Evolutionary conservation across 2,329 filamentous ascomycete species (phyloP).

Genomic region (Pseudocercospora fuligena): DNA sequence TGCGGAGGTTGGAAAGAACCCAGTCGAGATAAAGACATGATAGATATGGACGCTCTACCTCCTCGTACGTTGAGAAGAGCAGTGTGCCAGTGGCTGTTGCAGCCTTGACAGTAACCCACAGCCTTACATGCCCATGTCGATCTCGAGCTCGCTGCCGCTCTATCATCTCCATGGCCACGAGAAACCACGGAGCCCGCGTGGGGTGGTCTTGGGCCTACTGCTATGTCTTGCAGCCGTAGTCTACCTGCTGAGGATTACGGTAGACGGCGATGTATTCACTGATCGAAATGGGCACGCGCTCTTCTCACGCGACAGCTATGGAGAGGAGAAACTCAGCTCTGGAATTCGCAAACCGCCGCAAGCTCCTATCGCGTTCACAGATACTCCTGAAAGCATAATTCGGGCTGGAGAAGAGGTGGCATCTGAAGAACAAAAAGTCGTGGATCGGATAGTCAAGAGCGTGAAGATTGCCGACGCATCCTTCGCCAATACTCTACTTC

Average conservation of each 20-base stretch:
- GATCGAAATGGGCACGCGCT: neutral
- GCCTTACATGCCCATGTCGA: neutral
- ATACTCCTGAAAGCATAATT: neutral
- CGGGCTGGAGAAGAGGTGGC: neutral
- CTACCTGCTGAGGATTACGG: neutral
- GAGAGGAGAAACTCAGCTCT: neutral
- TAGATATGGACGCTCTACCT: neutral
- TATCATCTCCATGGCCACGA: neutral
- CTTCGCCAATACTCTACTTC: slow-evolving; percentile 6
- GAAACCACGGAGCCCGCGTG: neutral
- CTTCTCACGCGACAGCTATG: neutral
- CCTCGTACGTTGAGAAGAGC: neutral
- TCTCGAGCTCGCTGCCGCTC: neutral
- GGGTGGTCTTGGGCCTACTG: neutral
- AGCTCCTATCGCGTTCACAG: neutral
- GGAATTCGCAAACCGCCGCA: neutral
- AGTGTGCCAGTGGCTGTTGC: neutral
- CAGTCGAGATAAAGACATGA: neutral
- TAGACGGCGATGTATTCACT: neutral
- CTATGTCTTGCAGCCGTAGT: neutral
- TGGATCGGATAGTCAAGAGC: neutral
- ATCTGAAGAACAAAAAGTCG: neutral
- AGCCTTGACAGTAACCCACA: neutral
- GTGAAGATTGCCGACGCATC: neutral
- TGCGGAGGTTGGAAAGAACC: neutral